These are phyloP conservation scores for Medicago lupulina DNA, from an alignment of 306 rosid species.

Conservation along the genomic window DNA sequence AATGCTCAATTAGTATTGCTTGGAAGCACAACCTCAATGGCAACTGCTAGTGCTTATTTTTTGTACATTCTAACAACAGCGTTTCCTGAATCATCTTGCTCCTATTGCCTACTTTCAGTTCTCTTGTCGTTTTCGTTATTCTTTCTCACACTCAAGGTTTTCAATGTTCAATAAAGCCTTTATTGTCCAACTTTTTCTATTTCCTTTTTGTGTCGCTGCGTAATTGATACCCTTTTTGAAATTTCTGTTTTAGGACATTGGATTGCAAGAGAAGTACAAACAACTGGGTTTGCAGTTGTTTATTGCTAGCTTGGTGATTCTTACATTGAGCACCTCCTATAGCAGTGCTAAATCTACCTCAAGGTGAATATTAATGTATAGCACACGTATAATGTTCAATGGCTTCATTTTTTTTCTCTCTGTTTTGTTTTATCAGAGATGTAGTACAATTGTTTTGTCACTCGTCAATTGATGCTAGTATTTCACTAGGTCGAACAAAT, in stretches of 20 bases:
- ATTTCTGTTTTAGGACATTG: slow-evolving; percentile 61
- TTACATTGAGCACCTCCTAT: slow-evolving; percentile 72
- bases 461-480: background rate
- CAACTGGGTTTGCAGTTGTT: slow-evolving; percentile 62
- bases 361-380: slow-evolving; percentile 54
- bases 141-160: slow-evolving; percentile 62
- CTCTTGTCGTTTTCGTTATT: slow-evolving; percentile 77
- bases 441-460: background rate
- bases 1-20: slow-evolving; percentile 63
- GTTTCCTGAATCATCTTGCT: slow-evolving; percentile 70
- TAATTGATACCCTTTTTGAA: slow-evolving; percentile 12
- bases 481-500: slow-evolving; percentile 3
- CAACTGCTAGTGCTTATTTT: slow-evolving; percentile 82
- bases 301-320: slow-evolving; percentile 73
- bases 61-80: slow-evolving; percentile 71
- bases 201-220: background rate
- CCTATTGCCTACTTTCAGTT: slow-evolving; percentile 78
- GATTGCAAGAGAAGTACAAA: slow-evolving; percentile 62
- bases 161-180: slow-evolving; percentile 5
- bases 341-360: slow-evolving; percentile 56
- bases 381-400: background rate
- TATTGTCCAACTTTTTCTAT: background rate
- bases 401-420: background rate
- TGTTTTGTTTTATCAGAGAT: slow-evolving; percentile 9
- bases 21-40: slow-evolving; percentile 81